Base-by-base conservation (phyloP, 1,139 yeast species). In the Citeromyces siamensis region DNA sequence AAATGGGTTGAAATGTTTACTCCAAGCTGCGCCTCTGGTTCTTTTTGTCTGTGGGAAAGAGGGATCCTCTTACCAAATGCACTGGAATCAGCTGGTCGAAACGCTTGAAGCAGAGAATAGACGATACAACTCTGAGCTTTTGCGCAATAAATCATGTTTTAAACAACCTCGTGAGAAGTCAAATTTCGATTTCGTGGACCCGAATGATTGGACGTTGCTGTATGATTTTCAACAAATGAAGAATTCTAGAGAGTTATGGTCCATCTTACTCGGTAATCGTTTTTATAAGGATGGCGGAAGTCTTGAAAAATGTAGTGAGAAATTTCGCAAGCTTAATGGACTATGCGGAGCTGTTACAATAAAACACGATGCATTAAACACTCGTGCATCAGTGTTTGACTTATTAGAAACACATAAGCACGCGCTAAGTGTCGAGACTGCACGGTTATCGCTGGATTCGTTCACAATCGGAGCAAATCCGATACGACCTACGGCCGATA, bases 81-180 rank as follows among this genome's bases (percentile, higher is more conserved):
- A 26, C 31, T 26, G 31, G 31, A 26, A 26, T 13, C 16, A 17
- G 31, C 31, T 26, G 31, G 8, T 17, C 16, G 31, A 26, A 6
- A 13, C 31, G 5, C 31, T 26, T 6, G 31, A 26, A 17, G 12
- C 31, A 8, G 17, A 26, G 31, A 26, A 26, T 26, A 6, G 31
- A 12, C 17, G 16, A 6, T n/a, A 26, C 16, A 26, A 26, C 31
- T 17, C 17, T 4, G 5, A 13, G 8, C 31, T 26, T 12, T 6
- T 17, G 16, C n/a, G n/a, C n/a, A n/a, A n/a, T n/a, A n/a, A n/a
- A n/a, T n/a, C n/a, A n/a, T n/a, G n/a, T n/a, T n/a, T n/a, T n/a
- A n/a, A n/a, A n/a, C n/a, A n/a, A n/a, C 5, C 31, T 26, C 31
- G 31, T 26, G 31, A 4, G 5, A 26, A 26, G 31, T 7, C 9